Evolutionary conservation across 768 basidiomycete genomes (phyloP), one percentile per base, ranked within the genome.

Genomic region (Sporobolomyces phaffii): DNA sequence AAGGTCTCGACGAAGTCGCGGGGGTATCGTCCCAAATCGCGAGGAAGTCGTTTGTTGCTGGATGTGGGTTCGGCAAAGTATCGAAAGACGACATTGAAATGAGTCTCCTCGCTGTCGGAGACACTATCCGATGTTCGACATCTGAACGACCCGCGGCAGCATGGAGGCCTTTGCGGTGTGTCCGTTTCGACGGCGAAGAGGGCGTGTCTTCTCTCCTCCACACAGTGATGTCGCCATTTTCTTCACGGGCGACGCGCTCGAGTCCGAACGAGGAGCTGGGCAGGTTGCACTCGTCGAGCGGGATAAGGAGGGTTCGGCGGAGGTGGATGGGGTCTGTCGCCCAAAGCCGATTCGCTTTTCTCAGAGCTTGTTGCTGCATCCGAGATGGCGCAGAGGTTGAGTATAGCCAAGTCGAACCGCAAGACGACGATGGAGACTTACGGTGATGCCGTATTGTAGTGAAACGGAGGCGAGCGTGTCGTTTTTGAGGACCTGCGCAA

Each of bases 341-440:
- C 96, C 96, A 99, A 11, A 99, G 81, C 70, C 92, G 90, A 77
- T 99, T 99, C 52, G 86, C 86, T 72, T 86, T 82, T 52, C 93
- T 86, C 17, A 99, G 82, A 18, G 88, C 86, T 31, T 89, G 83
- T 59, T 80, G 73, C 80, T 81, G 73, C 14, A 14, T 49, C 47
- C 1, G 5, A 26, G 8, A 54, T 18, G 11, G 28, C 36, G 45
- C 17, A 3, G 22, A 26, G 3, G 41, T 43, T 33, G 20, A 36
- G 26, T 28, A 40, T 22, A 9, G n/a, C 14, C 26, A 26, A n/a
- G n/a, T n/a, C n/a, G n/a, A n/a, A n/a, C n/a, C n/a, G n/a, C n/a
- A n/a, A n/a, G n/a, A n/a, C n/a, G n/a, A n/a, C n/a, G n/a, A n/a
- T n/a, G n/a, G n/a, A n/a, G n/a, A 72, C 77, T 60, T 53, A 96